Evolutionary conservation across 176 grass and related monocot species (phyloP).

Genomic region (Tillandsia leiboldiana): DNA sequence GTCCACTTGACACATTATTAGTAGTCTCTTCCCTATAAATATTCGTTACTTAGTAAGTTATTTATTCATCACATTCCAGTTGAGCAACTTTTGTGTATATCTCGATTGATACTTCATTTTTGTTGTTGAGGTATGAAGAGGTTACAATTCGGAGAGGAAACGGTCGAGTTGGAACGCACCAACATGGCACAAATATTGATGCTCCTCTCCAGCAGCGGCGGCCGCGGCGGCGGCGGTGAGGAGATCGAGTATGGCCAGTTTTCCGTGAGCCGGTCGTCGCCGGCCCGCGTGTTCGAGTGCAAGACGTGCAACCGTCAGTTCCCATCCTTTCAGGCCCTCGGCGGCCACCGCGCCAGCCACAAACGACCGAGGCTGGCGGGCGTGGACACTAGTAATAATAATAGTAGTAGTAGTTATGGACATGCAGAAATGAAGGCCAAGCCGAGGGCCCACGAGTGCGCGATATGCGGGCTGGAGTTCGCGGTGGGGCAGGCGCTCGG

Average conservation of each 20-base stretch:
- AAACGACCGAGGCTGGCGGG: constrained; percentile 17
- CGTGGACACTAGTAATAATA: neutral
- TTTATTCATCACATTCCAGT: too few relatives aligned
- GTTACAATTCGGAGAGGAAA: neutral
- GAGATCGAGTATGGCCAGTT: neutral
- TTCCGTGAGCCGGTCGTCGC: neutral
- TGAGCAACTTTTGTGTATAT: neutral
- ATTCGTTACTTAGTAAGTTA: too few relatives aligned
- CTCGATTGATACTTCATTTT: neutral
- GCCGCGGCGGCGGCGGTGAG: neutral
- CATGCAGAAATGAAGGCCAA: neutral
- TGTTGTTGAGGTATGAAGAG: neutral
- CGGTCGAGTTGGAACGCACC: neutral
- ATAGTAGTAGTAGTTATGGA: neutral
- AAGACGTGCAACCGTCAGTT: constrained; percentile 53
- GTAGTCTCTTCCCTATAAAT: too few relatives aligned
- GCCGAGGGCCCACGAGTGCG: constrained; percentile 32
- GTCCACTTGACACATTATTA: neutral
- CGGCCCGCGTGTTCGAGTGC: constrained; percentile 52
- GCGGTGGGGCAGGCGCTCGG: constrained; percentile 47
- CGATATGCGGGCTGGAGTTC: constrained; percentile 39
- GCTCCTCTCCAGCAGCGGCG: neutral
- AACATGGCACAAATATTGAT: neutral
- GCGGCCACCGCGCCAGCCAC: constrained; percentile 73
- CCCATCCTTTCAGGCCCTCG: constrained; percentile 72